phyloP scores from a whole-genome alignment of 805 yeast species.

The Candida sonorensis region DNA sequence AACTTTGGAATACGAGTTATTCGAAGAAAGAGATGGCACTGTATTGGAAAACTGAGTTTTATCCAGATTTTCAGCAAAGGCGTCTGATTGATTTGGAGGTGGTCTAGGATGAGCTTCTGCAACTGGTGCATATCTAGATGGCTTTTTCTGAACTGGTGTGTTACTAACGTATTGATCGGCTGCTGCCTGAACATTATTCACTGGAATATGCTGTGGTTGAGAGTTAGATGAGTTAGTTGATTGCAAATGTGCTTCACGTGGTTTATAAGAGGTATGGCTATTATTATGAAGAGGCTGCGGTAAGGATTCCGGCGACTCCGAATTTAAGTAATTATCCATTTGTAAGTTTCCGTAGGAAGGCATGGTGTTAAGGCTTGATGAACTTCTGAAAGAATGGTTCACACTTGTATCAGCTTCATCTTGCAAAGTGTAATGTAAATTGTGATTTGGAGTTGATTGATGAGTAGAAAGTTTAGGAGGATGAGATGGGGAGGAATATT shows the following conservation, averaged over 20 bases:
- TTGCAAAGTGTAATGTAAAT: no score
- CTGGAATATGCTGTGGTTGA: background rate
- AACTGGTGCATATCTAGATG: constrained; percentile 6
- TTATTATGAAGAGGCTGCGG: no score
- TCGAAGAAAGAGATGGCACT: constrained; percentile 10
- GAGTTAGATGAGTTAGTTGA: background rate
- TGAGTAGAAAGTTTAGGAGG: no score
- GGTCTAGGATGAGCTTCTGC: constrained; percentile 1
- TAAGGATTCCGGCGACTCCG: no score
- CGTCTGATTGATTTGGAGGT: background rate
- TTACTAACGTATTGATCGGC: constrained; percentile 2
- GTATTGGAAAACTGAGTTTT: no score
- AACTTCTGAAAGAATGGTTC: no score
- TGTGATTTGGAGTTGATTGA: constrained; percentile 1
- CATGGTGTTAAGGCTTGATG: no score
- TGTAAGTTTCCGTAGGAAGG: no score
- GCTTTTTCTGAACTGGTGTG: constrained; percentile 5
- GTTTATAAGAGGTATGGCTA: no score
- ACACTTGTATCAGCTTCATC: no score
- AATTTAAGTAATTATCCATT: no score
- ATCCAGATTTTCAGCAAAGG: constrained; percentile 1
- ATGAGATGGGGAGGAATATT: constrained; percentile 1
- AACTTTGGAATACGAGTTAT: constrained; percentile 8
- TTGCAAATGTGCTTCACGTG: no score
- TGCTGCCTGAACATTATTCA: background rate